Base-by-base conservation (phyloP, 345 rosid species). In the Populus alba region DNA sequence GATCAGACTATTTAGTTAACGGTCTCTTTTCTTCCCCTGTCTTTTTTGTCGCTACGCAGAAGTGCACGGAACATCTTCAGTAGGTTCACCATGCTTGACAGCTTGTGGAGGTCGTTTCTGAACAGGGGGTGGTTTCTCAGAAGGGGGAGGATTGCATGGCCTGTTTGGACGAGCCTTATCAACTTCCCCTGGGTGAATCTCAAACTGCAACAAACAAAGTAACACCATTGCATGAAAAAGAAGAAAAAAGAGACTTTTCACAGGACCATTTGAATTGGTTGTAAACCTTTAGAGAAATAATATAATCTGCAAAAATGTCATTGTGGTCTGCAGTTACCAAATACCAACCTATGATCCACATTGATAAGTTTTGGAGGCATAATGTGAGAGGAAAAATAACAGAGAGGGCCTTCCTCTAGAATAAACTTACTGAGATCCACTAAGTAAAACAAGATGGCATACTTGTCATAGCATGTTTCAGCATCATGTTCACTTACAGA, bases 11-110 rank as follows among this genome's bases (percentile, higher is more conserved):
- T 17, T n/a, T 61, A 38, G 55, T 53, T 77, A 57, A 23, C 55
- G 6, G 20, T 61, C 63, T 38, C 20, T 45, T 72, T 22, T 72
- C 66, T 33, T 49, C 25, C 31, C 45, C 17, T 7, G 4, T 47
- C 47, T 67, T 23, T 39, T 65, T 43, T 61, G 69, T 68, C 15
- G 41, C 83, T 91, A 95, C 38, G 99, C 97, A 4, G 98, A 93
- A 70, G 92, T 88, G 81, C 85, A 55, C 5, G 92, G 98, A 59
- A 93, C 71, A 69, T 93, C 98, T 83, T 90, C 90, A 16, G 86
- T 38, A 70, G 89, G 83, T 61, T 82, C 78, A 23, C 72, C 72
- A 17, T 84, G 86, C 66, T 83, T 71, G 57, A 47, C 72, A 74
- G 82, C 57, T 31, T 68, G 66, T n/a, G 76, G 75, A 63, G 66